Conservation (phyloP, 495 filamentous ascomycete genomes). For the Aspergillus egyptiacus region DNA sequence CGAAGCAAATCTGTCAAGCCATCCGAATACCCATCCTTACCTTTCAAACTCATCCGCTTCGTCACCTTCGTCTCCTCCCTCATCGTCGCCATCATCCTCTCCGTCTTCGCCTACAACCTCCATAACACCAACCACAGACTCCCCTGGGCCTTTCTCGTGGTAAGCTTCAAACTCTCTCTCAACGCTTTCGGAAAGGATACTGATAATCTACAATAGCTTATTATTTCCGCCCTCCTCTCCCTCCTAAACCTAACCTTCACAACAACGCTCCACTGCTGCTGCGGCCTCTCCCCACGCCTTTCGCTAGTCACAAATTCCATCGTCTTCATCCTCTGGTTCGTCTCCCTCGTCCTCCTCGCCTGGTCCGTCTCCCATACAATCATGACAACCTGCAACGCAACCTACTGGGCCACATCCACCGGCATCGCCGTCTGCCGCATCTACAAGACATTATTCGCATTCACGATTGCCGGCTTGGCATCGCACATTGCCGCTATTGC, state of each 20-base stretch:
- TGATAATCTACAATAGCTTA: conserved; percentile 37
- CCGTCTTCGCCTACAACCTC: conserved; percentile 58
- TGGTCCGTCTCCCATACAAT: conserved; percentile 54
- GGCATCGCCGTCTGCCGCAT: conserved; percentile 56
- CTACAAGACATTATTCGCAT: conserved; percentile 64
- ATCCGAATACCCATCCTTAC: conserved; percentile 50
- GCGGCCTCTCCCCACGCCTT: conserved; percentile 50
- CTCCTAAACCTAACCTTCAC: conserved; percentile 49
- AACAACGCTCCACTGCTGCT: conserved; percentile 50
- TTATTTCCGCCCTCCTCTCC: conserved; percentile 50
- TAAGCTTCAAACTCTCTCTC: conserved; percentile 26
- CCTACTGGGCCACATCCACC: conserved; percentile 51
- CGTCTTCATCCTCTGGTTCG: conserved; percentile 50
- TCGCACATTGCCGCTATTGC: conserved; percentile 42
- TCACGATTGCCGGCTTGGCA: conserved; percentile 47
- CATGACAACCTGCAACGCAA: conserved; percentile 47
- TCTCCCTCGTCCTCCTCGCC: conserved; percentile 50
- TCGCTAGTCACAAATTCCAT: conserved; percentile 48
- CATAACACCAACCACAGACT: conserved; percentile 46
- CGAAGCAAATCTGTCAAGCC: conserved; percentile 39
- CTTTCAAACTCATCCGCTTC: conserved; percentile 53
- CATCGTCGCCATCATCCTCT: conserved; percentile 53
- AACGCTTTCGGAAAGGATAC: background rate
- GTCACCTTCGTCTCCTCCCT: conserved; percentile 48
- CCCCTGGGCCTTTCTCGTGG: conserved; percentile 61